Evolutionary conservation across 345 rosid genomes (phyloP).

Genomic region (Carallia brachiata): DNA sequence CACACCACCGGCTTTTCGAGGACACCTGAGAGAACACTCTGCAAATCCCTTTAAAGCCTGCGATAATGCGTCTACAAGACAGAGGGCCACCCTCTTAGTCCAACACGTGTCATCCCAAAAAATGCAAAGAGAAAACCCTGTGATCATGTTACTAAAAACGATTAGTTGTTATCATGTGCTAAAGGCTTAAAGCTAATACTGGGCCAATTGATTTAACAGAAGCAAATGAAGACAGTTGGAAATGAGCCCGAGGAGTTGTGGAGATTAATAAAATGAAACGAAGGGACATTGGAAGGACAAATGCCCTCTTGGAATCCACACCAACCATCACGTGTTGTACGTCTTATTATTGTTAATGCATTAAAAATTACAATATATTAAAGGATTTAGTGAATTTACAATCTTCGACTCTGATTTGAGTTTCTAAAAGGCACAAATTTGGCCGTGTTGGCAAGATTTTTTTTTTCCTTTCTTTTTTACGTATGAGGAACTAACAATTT

Average conservation of each 20-base stretch:
- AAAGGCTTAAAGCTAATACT: slow-evolving; percentile 22
- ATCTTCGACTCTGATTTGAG: slow-evolving; percentile 37
- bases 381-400: slow-evolving; percentile 34
- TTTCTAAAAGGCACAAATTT: slow-evolving; percentile 23
- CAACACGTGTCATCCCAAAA: slow-evolving; percentile 23
- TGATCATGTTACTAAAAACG: background rate
- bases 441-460: slow-evolving; percentile 49
- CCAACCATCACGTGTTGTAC: slow-evolving; percentile 33
- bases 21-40: slow-evolving; percentile 34
- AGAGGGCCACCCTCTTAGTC: slow-evolving; percentile 1
- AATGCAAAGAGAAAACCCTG: background rate
- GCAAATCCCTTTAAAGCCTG: slow-evolving; percentile 7
- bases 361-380: slow-evolving; percentile 21
- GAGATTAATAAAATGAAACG: slow-evolving; percentile 1
- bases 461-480: background rate
- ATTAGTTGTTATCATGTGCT: slow-evolving; percentile 50
- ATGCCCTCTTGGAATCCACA: slow-evolving; percentile 15
- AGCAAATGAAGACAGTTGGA: slow-evolving; percentile 37
- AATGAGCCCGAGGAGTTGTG: slow-evolving; percentile 21
- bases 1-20: slow-evolving; percentile 32
- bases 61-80: slow-evolving; percentile 24
- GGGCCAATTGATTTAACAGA: background rate
- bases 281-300: slow-evolving; percentile 27
- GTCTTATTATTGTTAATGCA: slow-evolving; percentile 16
- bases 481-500: too few species aligned